A percentile compares a stretch with the other conserved stretches of the same genome.
phyloP scores from a whole-genome alignment of 306 rosid genomes.

The Lathyrus sativus region DNA sequence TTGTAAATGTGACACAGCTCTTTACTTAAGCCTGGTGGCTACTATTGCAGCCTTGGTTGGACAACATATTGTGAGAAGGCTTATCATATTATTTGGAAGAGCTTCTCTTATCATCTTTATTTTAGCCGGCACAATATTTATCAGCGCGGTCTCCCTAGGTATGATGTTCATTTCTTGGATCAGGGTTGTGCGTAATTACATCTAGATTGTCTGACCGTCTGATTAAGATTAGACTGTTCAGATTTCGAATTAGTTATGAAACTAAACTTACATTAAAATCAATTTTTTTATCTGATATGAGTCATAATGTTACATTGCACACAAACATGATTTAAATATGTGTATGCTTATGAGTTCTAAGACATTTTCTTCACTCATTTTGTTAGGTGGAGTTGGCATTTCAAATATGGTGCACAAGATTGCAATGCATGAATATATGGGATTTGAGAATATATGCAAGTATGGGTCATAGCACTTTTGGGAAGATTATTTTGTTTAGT shows the following conservation, averaged over 20 bases:
- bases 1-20: conserved; percentile 55
- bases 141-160: conserved; percentile 84
- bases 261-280: neutral
- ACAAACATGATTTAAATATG: neutral
- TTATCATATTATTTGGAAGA: conserved; percentile 68
- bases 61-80: conserved; percentile 71
- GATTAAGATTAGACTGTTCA: neutral
- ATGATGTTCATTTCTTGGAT: neutral
- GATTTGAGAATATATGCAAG: conserved; percentile 85
- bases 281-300: too few species aligned
- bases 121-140: conserved; percentile 69
- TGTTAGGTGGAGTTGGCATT: conserved; percentile 87
- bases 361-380: neutral
- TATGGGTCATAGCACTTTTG: conserved; percentile 41
- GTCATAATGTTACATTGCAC: neutral
- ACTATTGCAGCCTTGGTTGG: conserved; percentile 72
- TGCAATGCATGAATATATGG: conserved; percentile 69
- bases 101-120: conserved; percentile 90
- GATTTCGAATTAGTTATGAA: neutral
- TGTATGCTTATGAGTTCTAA: neutral
- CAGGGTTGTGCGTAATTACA: neutral
- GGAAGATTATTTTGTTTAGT: conserved; percentile 28
- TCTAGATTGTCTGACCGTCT: neutral
- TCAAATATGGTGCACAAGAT: conserved; percentile 61
- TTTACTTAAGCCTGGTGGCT: conserved; percentile 73